A percentile compares a stretch with the other conserved stretches of the same genome.
These are phyloP conservation scores for Sclerospora graminicola DNA, from an alignment of 352 stramenopile genomes.

Conservation along the genomic window DNA sequence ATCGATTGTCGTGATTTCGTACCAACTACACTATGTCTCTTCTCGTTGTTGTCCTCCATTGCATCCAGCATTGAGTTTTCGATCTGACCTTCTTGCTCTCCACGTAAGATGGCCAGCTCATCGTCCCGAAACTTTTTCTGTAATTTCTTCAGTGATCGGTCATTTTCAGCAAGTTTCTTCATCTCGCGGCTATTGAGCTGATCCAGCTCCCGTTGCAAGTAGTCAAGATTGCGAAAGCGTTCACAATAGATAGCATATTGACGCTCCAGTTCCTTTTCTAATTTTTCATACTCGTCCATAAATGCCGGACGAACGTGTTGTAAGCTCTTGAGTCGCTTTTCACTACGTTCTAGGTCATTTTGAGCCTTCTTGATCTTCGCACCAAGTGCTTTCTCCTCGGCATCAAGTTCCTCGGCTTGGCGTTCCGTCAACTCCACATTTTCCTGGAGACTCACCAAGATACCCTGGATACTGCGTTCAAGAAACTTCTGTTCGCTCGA, in stretches of 20 bases:
- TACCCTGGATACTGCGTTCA: constrained; percentile 72
- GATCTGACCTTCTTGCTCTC: no score
- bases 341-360: constrained; percentile 90
- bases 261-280: constrained; percentile 92
- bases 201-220: no score
- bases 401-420: constrained; percentile 87
- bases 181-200: no score
- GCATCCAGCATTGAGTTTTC: no score
- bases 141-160: no score
- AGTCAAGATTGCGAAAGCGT: constrained; percentile 94
- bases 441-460: constrained; percentile 68
- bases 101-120: no score
- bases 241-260: constrained; percentile 93
- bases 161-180: no score
- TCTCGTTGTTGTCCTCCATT: no score
- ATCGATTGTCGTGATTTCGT: no score
- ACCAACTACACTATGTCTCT: no score
- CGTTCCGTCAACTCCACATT: constrained; percentile 80
- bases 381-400: constrained; percentile 85
- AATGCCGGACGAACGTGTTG: constrained; percentile 91
- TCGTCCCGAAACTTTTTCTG: no score
- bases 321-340: constrained; percentile 90
- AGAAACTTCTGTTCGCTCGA: constrained; percentile 83
- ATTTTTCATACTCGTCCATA: constrained; percentile 97
- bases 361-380: constrained; percentile 92